phyloP scores from a whole-genome alignment of 2,329 filamentous ascomycete genomes.

The Thyridium curvatum region DNA sequence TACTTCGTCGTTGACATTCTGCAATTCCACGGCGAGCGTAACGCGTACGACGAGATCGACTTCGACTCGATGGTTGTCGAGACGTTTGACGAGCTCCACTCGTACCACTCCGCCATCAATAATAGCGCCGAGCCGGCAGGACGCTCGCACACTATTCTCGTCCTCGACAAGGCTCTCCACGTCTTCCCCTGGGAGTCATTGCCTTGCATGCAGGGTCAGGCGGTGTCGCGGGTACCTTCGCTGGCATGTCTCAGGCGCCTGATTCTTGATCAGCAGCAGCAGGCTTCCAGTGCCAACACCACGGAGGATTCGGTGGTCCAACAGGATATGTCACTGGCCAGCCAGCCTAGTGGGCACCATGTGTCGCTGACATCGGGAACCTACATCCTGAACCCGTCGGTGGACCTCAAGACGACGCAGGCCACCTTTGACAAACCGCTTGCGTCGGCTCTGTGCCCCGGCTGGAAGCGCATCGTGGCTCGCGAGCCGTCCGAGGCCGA shows the following conservation, averaged over 20 bases:
- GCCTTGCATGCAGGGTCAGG: conserved; percentile 71
- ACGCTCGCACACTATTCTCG: conserved; percentile 68
- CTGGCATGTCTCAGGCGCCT: conserved; percentile 74
- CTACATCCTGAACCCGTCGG: conserved; percentile 85
- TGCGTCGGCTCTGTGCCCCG: conserved; percentile 49
- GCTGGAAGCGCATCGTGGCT: conserved; percentile 66
- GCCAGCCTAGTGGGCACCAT: conserved; percentile 41
- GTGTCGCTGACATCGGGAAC: conserved; percentile 52
- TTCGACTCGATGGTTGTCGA: conserved; percentile 89
- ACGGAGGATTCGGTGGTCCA: conserved; percentile 2
- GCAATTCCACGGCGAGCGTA: conserved; percentile 92
- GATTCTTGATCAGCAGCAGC: conserved; percentile 48
- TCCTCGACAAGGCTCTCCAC: conserved; percentile 88
- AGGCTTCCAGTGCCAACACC: conserved; percentile 7
- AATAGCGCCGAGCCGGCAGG: conserved; percentile 9
- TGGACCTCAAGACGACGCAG: conserved; percentile 77
- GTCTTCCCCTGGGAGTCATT: conserved; percentile 94
- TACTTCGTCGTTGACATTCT: conserved; percentile 96
- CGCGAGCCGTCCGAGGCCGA: conserved; percentile 69
- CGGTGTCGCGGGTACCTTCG: conserved; percentile 84
- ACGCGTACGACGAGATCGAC: conserved; percentile 96
- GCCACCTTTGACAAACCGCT: conserved; percentile 65
- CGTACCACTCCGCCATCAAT: conserved; percentile 58
- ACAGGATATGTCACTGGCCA: conserved; percentile 8
- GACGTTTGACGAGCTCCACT: conserved; percentile 73